phyloP scores from a whole-genome alignment of 169 alveolate species.

The Eimeria necatrix region DNA sequence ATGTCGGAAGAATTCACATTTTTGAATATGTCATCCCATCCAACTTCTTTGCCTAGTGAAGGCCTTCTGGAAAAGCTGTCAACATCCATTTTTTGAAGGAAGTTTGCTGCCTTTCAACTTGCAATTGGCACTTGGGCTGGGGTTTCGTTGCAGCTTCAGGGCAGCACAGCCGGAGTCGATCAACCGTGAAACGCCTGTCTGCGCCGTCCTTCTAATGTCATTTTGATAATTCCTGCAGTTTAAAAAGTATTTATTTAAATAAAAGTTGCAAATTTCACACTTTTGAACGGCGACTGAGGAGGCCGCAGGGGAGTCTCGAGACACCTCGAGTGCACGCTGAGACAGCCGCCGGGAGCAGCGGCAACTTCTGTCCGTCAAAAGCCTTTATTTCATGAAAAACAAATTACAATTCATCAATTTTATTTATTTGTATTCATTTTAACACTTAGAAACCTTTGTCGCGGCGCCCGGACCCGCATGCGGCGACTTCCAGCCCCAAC shows the following conservation, averaged over 20 bases:
- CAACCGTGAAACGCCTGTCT: too few species aligned
- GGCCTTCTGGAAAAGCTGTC: slow-evolving; percentile 36
- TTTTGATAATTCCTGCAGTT: too few species aligned
- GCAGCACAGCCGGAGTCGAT: too few species aligned
- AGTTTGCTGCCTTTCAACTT: background rate
- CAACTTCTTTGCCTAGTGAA: slow-evolving; percentile 48
- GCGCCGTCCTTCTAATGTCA: too few species aligned
- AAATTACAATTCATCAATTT: background rate
- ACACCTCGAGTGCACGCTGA: background rate
- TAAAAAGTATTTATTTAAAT: too few species aligned
- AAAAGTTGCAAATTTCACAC: too few species aligned
- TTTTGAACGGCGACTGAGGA: too few species aligned
- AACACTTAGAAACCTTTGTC: too few species aligned
- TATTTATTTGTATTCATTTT: background rate
- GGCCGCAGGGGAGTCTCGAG: too few species aligned
- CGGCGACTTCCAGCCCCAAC: background rate
- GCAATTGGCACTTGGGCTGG: background rate
- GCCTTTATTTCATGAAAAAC: background rate
- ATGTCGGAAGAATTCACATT: background rate
- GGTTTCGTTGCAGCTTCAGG: too few species aligned
- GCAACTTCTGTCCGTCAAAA: background rate
- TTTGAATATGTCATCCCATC: slow-evolving; percentile 76
- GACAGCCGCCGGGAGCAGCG: background rate
- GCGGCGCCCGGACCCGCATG: background rate
- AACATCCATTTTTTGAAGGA: background rate